Conservation (phyloP, 805 yeast genomes). For the Candida lessepsii region DNA sequence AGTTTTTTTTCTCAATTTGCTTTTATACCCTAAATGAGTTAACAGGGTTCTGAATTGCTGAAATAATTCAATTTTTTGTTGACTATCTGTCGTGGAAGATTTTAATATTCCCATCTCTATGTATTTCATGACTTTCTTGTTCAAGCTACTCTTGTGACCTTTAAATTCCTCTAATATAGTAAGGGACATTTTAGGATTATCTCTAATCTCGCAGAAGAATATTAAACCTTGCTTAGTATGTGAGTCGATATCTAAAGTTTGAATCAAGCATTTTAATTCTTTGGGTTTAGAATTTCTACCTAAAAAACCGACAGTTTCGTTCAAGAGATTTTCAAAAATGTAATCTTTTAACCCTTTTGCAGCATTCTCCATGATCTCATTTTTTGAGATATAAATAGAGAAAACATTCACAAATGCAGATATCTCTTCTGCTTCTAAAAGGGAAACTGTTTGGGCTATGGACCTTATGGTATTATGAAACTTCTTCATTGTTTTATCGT, state of each 20-base stretch:
- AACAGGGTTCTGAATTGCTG: conserved; percentile 11
- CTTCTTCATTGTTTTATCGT: conserved; percentile 8
- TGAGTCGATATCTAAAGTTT: neutral
- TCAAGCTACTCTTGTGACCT: conserved; percentile 20
- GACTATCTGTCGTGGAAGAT: conserved; percentile 16
- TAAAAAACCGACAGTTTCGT: conserved; percentile 11
- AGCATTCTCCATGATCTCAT: conserved; percentile 8
- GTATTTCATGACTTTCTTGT: conserved; percentile 13
- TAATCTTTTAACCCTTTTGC: conserved; percentile 15
- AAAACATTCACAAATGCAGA: conserved; percentile 19
- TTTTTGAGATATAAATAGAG: neutral
- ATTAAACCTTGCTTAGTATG: neutral
- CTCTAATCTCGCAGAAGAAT: conserved; percentile 9
- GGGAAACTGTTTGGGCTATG: conserved; percentile 29
- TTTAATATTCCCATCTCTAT: conserved; percentile 29
- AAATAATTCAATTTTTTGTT: conserved; percentile 18
- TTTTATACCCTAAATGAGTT: conserved; percentile 16
- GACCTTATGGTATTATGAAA: conserved; percentile 28
- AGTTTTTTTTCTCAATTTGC: conserved; percentile 12
- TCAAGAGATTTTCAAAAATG: conserved; percentile 6
- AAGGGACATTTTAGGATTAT: conserved; percentile 26
- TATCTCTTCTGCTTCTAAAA: conserved; percentile 18
- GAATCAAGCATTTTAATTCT: neutral
- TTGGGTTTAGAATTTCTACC: conserved; percentile 11
- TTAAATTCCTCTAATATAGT: conserved; percentile 23